These are phyloP conservation scores for Solanum dulcamara DNA, from an alignment of 257 asterid genomes.

Conservation along the genomic window DNA sequence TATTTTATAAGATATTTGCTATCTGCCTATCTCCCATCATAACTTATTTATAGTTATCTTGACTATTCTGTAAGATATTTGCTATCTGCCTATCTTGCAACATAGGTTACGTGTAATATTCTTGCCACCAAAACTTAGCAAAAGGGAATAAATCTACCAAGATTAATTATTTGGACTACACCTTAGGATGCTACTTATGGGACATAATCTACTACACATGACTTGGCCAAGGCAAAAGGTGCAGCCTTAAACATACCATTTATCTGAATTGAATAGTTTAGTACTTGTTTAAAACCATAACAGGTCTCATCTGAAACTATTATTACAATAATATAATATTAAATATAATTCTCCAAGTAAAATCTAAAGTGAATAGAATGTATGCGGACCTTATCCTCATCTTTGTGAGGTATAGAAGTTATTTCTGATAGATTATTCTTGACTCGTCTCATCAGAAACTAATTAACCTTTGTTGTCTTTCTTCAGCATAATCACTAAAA, in stretches of 20 bases:
- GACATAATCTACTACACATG: neutral
- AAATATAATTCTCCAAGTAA: neutral
- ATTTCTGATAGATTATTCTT: neutral
- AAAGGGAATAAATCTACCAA: neutral
- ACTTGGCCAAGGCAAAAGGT: neutral
- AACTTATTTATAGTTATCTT: neutral
- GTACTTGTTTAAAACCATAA: neutral
- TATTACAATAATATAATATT: neutral
- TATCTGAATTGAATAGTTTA: neutral
- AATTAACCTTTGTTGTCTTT: neutral
- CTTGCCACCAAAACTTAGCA: neutral
- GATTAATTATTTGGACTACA: neutral
- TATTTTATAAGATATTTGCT: neutral
- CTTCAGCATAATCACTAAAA: neutral
- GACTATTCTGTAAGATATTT: neutral
- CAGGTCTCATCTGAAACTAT: neutral
- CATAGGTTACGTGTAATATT: no score
- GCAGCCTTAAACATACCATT: neutral
- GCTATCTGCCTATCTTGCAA: neutral
- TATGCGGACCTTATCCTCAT: fast-evolving
- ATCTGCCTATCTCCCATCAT: neutral
- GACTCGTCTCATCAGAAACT: neutral
- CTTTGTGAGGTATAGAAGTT: neutral
- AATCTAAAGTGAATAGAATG: neutral
- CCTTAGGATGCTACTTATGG: neutral